A percentile compares a stretch with the other conserved stretches of the same genome.
These are phyloP conservation scores for Scytalidium lignicola DNA, from an alignment of 2,329 filamentous ascomycete species.

Conservation along the genomic window DNA sequence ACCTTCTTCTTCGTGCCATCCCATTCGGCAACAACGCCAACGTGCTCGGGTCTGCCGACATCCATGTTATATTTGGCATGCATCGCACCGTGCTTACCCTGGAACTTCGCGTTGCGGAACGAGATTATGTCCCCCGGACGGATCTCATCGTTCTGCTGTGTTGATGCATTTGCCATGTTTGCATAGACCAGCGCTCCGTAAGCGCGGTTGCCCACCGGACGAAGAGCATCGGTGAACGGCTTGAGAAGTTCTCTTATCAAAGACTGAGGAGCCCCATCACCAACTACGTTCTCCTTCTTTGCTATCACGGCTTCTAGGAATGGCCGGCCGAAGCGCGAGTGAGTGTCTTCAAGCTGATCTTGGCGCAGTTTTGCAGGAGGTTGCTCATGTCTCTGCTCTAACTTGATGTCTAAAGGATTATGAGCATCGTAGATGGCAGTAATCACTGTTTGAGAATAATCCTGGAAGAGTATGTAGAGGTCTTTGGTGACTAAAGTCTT, in stretches of 20 bases:
- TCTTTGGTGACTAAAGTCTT: constrained; percentile 71
- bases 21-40: constrained; percentile 91
- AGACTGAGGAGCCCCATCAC: constrained; percentile 74
- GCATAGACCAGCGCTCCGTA: constrained; percentile 92
- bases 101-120: constrained; percentile 88
- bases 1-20: constrained; percentile 99
- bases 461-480: constrained; percentile 83
- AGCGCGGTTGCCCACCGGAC: constrained; percentile 79
- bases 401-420: constrained; percentile 63
- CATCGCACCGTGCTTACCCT: constrained; percentile 92
- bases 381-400: constrained; percentile 83
- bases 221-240: constrained; percentile 67
- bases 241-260: constrained; percentile 76
- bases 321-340: constrained; percentile 72
- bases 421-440: constrained; percentile 73
- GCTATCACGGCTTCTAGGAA: constrained; percentile 65
- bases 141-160: constrained; percentile 87
- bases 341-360: constrained; percentile 86
- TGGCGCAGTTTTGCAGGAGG: constrained; percentile 80
- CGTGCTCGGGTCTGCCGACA: constrained; percentile 81
- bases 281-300: constrained; percentile 76
- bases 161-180: constrained; percentile 91
- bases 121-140: constrained; percentile 87
- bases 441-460: constrained; percentile 93
- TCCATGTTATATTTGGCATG: constrained; percentile 89